phyloP scores from a whole-genome alignment of 164 flowering plant species.

The Dillenia suffruticosa region DNA sequence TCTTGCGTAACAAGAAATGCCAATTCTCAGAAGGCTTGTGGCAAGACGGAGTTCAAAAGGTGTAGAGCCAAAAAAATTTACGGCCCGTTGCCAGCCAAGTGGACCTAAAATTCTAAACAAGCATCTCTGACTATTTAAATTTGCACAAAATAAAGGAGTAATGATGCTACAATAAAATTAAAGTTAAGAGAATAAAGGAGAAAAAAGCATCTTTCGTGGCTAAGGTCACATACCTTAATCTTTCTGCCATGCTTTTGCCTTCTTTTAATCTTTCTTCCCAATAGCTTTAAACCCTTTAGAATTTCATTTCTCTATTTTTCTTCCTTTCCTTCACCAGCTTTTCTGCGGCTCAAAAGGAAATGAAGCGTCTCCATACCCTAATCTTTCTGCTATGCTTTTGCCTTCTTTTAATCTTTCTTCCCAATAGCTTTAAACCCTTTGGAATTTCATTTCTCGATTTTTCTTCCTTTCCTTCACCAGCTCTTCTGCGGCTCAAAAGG shows the following conservation, averaged over 20 bases:
- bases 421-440: slow-evolving; percentile 1
- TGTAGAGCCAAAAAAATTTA: no score
- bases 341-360: neutral
- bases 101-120: no score
- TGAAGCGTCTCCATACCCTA: slow-evolving; percentile 2
- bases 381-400: slow-evolving; percentile 19
- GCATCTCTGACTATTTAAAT: no score
- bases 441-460: neutral
- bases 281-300: neutral
- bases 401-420: slow-evolving; percentile 15
- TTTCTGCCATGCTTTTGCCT: slow-evolving; percentile 21
- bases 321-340: neutral
- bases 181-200: slow-evolving; percentile 15
- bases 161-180: no score
- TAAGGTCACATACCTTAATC: slow-evolving; percentile 18
- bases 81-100: no score
- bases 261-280: slow-evolving; percentile 11
- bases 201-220: slow-evolving; percentile 22
- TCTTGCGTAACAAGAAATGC: no score
- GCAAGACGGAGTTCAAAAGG: no score
- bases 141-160: no score
- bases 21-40: no score
- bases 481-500: neutral
- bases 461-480: neutral
- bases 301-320: neutral